Evolutionary conservation across 2,329 filamentous ascomycete genomes (phyloP).

Genomic region (Thielaviopsis ethacetica): DNA sequence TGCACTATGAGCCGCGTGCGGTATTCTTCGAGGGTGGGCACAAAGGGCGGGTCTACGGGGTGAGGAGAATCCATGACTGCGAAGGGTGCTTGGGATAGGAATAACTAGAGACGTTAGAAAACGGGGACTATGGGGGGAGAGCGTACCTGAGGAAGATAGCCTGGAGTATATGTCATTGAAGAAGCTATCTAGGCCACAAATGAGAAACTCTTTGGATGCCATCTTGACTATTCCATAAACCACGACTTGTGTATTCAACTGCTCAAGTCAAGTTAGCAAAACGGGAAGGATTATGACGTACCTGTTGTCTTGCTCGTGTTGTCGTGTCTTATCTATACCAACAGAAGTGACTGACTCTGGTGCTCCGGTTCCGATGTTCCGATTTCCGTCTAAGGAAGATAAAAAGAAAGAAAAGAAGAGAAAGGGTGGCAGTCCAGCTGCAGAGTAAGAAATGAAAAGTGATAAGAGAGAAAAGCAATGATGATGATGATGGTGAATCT

Average conservation of each 20-base stretch:
- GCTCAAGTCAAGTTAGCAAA: neutral
- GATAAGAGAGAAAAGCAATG: neutral
- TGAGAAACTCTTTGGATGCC: neutral
- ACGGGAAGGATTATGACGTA: neutral
- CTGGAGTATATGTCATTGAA: too few relatives aligned
- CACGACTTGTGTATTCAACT: neutral
- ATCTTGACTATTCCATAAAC: neutral
- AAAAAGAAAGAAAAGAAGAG: neutral
- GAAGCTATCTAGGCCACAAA: neutral
- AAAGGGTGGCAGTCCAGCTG: neutral
- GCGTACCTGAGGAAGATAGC: neutral
- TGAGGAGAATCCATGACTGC: too few relatives aligned
- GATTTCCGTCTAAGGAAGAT: neutral
- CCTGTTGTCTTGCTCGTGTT: neutral
- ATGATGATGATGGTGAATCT: neutral
- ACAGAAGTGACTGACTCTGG: neutral
- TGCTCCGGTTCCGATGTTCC: too few relatives aligned
- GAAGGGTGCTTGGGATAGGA: too few relatives aligned
- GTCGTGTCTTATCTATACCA: neutral
- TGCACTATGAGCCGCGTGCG: neutral
- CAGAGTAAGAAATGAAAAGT: neutral
- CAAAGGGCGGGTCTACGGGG: neutral
- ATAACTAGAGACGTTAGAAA: neutral
- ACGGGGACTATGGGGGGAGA: neutral
- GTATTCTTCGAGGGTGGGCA: constrained; percentile 1